Base-by-base conservation (phyloP, 306 rosid genomes). In the Gastrolobium bilobum region DNA sequence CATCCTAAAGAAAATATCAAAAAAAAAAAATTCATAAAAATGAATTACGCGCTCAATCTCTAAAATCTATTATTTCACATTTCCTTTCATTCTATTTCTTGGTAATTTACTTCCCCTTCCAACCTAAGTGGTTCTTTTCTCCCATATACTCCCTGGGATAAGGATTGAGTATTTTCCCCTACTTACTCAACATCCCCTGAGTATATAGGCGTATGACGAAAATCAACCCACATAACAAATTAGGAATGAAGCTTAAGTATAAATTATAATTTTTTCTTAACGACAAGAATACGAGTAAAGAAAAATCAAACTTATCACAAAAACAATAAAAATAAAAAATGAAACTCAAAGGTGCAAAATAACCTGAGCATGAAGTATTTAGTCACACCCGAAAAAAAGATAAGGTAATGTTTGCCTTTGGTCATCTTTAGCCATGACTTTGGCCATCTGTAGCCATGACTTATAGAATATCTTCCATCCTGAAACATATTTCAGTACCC, bases 321-420 rank as follows among this genome's bases (percentile, higher is more conserved):
- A n/a, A n/a, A n/a, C n/a, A n/a, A n/a, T n/a, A 38, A 59, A 0
- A 34, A 48, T 7, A 44, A 10, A 1, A 57, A 2, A 7, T 33
- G 3, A 2, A 29, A 31, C 11, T 3, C 10, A 7, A 74, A 82
- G 33, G 52, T 15, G 79, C 68, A 79, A 76, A 83, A 39, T 77
- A 77, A 94, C 98, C 97, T 95, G 98, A 37, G 96, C 97, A 86
- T 95, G 99, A 81, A 95, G 96, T 11, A 93, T 85, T 75, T 93
- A 91, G 69, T 95, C 96, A 58, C 76, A 84, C 40, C 98, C 91
- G 0, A 96, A 88, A 57, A 93, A 90, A 50, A 95, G 89, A 46
- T 30, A 77, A 42, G 97, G 94, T 81, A 92, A 79, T 51, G 96
- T 94, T 76, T 92, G 77, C 44, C n/a, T n/a, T n/a, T n/a, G n/a